Base-by-base conservation (phyloP, 2,329 filamentous ascomycete genomes). In the Alternaria rosae region DNA sequence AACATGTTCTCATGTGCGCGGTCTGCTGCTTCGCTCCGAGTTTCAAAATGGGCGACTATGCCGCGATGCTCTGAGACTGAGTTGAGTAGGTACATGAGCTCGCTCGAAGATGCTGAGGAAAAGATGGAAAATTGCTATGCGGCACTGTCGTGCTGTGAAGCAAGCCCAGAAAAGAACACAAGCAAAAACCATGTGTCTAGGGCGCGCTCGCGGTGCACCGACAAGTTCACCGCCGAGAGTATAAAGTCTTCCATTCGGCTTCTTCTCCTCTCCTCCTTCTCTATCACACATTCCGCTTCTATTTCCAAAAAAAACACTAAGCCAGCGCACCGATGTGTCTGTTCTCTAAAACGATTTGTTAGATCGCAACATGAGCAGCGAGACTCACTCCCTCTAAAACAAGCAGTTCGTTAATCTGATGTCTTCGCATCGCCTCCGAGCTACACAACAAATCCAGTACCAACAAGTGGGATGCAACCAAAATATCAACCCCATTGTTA, bases 121-220 rank as follows among this genome's bases (percentile, higher is more conserved):
- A 17, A 17, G 2, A 38, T 11, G 1, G 0, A 4, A 6, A 38
- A 30, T 10, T 12, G 28, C 4, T 12, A 35, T 35, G 13, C 6
- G 13, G 13, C 30, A 8, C 3, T 4, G 30, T 35, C 1, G 15
- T 35, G 15, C 8, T 35, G 32, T n/a, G 32, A 9, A 35, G 32
- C 32, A n/a, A 2, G 7, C 0, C 15, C 4, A n/a, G 32, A 35
- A 35, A 35, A 0, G 7, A 15, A 15, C 30, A 0, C 13, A 1
- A 15, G 3, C 30, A 32, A 15, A 8, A 4, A 15, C 1, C 2
- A 32, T 32, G 30, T 38, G 32, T 38, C 15, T 38, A 15, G 2
- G 32, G 2, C 8, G 32, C 32, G 32, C 15, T 38, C 4, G 15
- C 32, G 4, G 2, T 38, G 4, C 2, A 8, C 13, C 12, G 2